Evolutionary conservation across 2,329 filamentous ascomycete species (phyloP), one percentile per base, ranked within the genome.

Genomic region (Colletotrichum falcatum): DNA sequence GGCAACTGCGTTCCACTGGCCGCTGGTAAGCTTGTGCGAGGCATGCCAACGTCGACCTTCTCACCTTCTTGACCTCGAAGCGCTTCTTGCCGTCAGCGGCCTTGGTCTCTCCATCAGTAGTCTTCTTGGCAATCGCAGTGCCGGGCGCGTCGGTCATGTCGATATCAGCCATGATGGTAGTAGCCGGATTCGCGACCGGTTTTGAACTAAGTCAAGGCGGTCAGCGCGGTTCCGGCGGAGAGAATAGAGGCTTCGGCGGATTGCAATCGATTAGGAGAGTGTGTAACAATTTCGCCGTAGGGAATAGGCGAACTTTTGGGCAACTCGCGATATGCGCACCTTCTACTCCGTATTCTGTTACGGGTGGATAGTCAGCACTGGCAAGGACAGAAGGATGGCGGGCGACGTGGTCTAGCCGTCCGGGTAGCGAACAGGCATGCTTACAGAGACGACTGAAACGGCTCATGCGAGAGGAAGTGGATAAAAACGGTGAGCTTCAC

Each of bases 61-160:
- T 72, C 81, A 97, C 96, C 92, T 99, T 99, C 85, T 99, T 99
- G 73, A 99, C 95, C 81, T 99, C 96, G 75, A 99, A 99, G 74
- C 94, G 92, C 87, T 98, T 97, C 89, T 97, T 98, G 62, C 85
- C 89, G 74, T 95, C 93, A 48, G 80, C 72, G 33, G 79, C 82
- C 65, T 88, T 88, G 70, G 82, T 80, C 73, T 87, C 88, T 23
- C 82, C 78, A 51, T 81, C 84, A 33, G 82, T 83, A 20, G 80
- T 79, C 79, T 87, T 88, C 81, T 90, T 93, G 73, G 82, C 84
- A n/a, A 70, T 39, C 78, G 83, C 72, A 77, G 82, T 81, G 48
- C 87, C 82, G 42, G 90, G 89, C 56, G 92, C 94, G 82, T 98
- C 96, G 65, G 93, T 92, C 96, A 98, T 98, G 78, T 98, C 94